Evolutionary conservation across 345 rosid species (phyloP), one percentile per base, ranked within the genome.

Genomic region (Theobroma cacao): DNA sequence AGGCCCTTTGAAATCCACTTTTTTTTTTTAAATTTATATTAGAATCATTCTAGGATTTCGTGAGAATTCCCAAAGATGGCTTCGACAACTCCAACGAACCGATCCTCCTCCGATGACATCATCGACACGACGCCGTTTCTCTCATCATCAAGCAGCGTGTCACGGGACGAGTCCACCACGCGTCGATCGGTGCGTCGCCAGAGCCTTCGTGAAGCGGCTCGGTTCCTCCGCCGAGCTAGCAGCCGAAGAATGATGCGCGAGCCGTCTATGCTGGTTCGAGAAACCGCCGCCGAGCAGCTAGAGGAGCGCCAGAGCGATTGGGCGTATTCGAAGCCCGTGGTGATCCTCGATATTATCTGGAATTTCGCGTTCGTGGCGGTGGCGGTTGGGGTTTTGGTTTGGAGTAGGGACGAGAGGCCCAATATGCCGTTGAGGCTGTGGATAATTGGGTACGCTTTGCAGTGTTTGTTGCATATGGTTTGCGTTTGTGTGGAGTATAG

Each of bases 281-380:
- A 95, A 90, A 52, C 98, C 20, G 98, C 99, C 0, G 97, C 98
- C 26, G 98, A 95, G 90, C 97, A 95, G 86, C 88, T 95, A 36
- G 99, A 95, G 88, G 98, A 92, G 82, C 90, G 97, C 47, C 99
- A 93, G 91, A 93, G 95, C 83, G 99, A 93, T 80, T 95, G 99
- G 99, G 97, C 99, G 26, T 93, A 95, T 79, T 95, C 99, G 41
- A 92, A 90, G 86, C 98, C 98, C 28, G 95, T 93, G 43, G 98
- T 95, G 74, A 78, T 93, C 31, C 90, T 95, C 17, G 99, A 95
- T 58, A 82, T 91, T 73, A 52, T 93, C 1, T 95, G 97, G 99
- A 95, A 95, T 71, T 82, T 95, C 55, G 94, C 94, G 7, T 95
- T 95, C 26, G 92, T 95, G 41, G 93, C 89, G 11, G 97, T 88